Conservation (phyloP, 345 rosid genomes). For the Lepidium sativum region DNA sequence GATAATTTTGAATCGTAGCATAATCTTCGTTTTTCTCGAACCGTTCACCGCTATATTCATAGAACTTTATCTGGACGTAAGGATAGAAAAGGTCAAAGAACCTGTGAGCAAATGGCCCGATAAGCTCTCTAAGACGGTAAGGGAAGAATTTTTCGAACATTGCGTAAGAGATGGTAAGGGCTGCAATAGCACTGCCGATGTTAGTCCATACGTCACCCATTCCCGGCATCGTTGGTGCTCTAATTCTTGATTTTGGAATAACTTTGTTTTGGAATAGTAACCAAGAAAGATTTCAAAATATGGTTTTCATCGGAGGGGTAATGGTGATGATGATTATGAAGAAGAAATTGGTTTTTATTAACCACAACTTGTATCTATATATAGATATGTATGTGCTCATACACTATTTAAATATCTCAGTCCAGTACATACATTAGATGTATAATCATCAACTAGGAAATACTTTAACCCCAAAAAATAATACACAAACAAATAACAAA, state of each 20-base stretch:
- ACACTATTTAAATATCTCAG: not conserved
- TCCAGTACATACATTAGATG: not conserved
- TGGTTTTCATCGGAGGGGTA: not conserved
- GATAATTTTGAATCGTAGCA: slow-evolving; percentile 31
- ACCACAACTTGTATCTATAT: not conserved
- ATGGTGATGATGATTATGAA: not conserved
- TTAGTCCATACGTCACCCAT: slow-evolving; percentile 11
- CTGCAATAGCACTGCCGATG: slow-evolving; percentile 13
- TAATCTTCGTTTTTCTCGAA: slow-evolving; percentile 27
- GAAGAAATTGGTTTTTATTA: not conserved
- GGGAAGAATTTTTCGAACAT: slow-evolving; percentile 25
- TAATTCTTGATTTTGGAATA: not conserved
- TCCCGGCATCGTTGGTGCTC: not conserved
- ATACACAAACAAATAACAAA: no score
- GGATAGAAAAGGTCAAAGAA: slow-evolving; percentile 23
- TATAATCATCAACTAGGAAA: not conserved
- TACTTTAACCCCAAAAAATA: not conserved
- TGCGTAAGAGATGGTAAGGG: slow-evolving; percentile 21
- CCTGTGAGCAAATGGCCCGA: slow-evolving; percentile 7
- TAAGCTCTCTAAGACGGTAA: not conserved
- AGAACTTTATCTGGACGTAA: slow-evolving; percentile 34
- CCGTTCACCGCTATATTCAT: slow-evolving; percentile 26
- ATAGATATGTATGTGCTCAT: not conserved
- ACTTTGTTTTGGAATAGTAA: not conserved
- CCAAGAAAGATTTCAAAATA: not conserved